Evolutionary conservation across 2,329 filamentous ascomycete species (phyloP).

Genomic region (Ceratocystis cubensis): DNA sequence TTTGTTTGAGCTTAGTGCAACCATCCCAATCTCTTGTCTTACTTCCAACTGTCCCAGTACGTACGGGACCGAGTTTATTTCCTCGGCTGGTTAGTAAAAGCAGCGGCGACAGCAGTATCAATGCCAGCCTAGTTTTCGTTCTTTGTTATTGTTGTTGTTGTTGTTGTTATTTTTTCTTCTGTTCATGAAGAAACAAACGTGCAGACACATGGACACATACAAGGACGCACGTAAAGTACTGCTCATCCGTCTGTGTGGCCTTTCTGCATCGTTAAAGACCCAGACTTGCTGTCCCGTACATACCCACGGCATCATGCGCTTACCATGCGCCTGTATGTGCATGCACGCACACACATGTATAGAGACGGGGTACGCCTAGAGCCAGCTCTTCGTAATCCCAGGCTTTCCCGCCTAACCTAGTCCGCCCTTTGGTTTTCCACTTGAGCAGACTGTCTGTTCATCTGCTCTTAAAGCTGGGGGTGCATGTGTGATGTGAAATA

Average conservation of each 20-base stretch:
- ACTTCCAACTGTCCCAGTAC: background rate
- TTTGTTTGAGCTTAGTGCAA: slow-evolving; percentile 1
- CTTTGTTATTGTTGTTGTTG: no score
- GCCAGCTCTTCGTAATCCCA: background rate
- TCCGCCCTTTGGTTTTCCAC: background rate
- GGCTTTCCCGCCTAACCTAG: background rate
- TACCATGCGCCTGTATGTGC: background rate
- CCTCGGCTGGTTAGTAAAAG: background rate
- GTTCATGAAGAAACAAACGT: background rate
- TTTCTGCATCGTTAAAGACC: background rate
- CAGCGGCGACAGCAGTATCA: background rate
- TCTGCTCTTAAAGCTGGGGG: background rate
- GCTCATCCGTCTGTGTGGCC: background rate
- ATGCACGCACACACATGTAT: background rate
- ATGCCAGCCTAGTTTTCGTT: background rate
- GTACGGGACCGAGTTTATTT: background rate
- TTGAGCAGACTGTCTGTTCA: background rate
- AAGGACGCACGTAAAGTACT: background rate
- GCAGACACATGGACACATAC: background rate
- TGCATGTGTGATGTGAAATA: no score
- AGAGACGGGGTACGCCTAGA: background rate
- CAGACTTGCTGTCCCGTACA: background rate
- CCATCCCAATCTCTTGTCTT: background rate
- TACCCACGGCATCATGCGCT: background rate
- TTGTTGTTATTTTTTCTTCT: background rate